Conservation (phyloP, 148 eudicot genomes). For the Cornus controversa region DNA sequence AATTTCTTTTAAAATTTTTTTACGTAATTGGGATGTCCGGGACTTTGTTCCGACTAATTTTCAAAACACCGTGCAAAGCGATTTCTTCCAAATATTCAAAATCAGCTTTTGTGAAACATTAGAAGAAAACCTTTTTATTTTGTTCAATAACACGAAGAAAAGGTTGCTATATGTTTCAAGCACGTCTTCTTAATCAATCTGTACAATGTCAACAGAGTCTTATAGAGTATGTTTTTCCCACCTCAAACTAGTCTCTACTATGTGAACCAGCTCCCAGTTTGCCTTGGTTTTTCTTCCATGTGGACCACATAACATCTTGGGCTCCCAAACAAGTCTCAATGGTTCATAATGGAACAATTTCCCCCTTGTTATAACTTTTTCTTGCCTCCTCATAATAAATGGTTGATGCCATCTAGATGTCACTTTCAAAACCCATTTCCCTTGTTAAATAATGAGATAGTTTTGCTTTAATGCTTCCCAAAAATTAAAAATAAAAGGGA, state of each 20-base stretch:
- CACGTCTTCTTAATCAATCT: too few species aligned
- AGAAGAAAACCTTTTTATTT: too few species aligned
- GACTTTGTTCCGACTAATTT: too few species aligned
- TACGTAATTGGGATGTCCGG: too few species aligned
- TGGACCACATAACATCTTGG: background rate
- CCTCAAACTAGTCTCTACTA: background rate
- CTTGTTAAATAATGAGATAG: background rate
- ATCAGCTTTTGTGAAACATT: background rate
- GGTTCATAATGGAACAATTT: background rate
- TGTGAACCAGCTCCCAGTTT: background rate
- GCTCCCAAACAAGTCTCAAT: too few species aligned
- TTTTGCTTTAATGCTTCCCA: background rate
- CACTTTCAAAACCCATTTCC: slow-evolving; percentile 6
- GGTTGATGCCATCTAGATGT: background rate
- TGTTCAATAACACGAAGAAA: too few species aligned
- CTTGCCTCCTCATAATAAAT: background rate
- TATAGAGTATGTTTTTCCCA: too few species aligned
- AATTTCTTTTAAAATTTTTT: background rate
- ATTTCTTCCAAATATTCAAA: too few species aligned
- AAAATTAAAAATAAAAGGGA: too few species aligned
- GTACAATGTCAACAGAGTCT: too few species aligned
- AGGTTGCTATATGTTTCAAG: too few species aligned
- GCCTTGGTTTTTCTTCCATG: background rate
- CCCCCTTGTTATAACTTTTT: background rate
- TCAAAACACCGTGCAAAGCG: too few species aligned